Conservation (phyloP, 2,329 filamentous ascomycete species). For the Hymenoscyphus linearis region DNA sequence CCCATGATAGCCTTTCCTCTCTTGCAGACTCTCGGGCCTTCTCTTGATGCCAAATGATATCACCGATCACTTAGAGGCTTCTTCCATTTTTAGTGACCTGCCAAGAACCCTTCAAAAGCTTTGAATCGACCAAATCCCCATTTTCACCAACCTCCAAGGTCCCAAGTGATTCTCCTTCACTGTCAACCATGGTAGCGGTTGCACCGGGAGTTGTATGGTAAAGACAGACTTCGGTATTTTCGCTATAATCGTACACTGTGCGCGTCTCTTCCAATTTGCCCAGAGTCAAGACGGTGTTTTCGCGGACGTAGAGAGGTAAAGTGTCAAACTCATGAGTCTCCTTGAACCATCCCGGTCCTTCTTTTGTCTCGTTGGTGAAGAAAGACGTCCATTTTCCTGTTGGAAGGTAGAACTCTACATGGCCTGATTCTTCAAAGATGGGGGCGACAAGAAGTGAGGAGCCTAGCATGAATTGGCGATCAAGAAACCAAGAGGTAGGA, state of each 20-base stretch:
- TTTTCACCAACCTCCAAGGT: constrained; percentile 36
- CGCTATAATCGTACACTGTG: constrained; percentile 30
- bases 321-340: constrained; percentile 44
- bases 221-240: constrained; percentile 39
- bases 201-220: constrained; percentile 40
- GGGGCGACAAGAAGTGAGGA: constrained; percentile 51
- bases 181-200: constrained; percentile 39
- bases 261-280: constrained; percentile 26
- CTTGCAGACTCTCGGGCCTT: no score
- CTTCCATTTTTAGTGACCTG: constrained; percentile 17
- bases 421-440: constrained; percentile 50
- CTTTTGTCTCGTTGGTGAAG: constrained; percentile 38
- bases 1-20: no score
- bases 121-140: constrained; percentile 37
- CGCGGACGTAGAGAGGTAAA: constrained; percentile 41
- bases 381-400: constrained; percentile 46
- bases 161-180: constrained; percentile 38
- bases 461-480: constrained; percentile 59
- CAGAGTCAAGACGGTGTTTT: constrained; percentile 31
- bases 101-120: constrained; percentile 37
- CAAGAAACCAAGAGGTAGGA: constrained; percentile 50
- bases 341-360: constrained; percentile 40
- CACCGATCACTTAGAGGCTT: neutral
- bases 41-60: no score
- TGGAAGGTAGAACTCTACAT: constrained; percentile 52